A percentile compares a stretch with the other conserved stretches of the same genome.
Evolutionary conservation across 2,329 filamentous ascomycete species (phyloP).

Genomic region (Dothistroma pini): DNA sequence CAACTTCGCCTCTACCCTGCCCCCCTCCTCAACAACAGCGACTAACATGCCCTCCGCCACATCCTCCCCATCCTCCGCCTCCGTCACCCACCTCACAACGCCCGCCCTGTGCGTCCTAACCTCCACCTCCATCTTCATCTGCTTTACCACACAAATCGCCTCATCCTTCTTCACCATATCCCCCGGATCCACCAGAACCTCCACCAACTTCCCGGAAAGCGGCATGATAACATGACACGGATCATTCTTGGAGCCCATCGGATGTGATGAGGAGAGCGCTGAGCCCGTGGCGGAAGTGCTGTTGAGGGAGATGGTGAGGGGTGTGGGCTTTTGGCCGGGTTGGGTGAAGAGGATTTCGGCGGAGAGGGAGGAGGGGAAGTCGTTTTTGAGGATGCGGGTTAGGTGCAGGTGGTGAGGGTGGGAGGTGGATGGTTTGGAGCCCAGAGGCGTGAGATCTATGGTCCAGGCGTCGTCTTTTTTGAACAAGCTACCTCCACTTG

Average conservation of each 20-base stretch:
- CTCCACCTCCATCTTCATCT: slow-evolving; percentile 70
- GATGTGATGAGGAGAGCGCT: slow-evolving; percentile 39
- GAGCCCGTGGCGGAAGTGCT: slow-evolving; percentile 43
- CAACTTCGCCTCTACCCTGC: slow-evolving; percentile 24
- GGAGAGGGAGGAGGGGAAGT: slow-evolving; percentile 55
- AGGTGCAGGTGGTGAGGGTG: slow-evolving; percentile 52
- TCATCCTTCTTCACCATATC: slow-evolving; percentile 51
- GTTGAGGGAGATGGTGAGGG: slow-evolving; percentile 44
- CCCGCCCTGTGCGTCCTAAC: slow-evolving; percentile 51
- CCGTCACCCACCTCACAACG: slow-evolving; percentile 49
- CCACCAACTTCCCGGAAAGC: slow-evolving; percentile 57
- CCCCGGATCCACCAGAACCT: slow-evolving; percentile 54
- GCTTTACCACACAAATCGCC: slow-evolving; percentile 56
- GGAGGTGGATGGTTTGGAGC: neutral
- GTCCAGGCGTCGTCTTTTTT: slow-evolving; percentile 31
- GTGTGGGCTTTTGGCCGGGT: slow-evolving; percentile 31
- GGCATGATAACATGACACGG: slow-evolving; percentile 54
- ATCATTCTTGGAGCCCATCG: slow-evolving; percentile 49
- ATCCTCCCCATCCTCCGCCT: slow-evolving; percentile 54
- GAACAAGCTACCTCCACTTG: slow-evolving; percentile 46
- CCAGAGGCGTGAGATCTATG: slow-evolving; percentile 18
- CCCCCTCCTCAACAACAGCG: slow-evolving; percentile 45
- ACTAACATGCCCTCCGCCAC: slow-evolving; percentile 55
- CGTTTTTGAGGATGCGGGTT: slow-evolving; percentile 54
- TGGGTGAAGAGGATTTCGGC: slow-evolving; percentile 52